Conservation (phyloP, 208 protist genomes). For the Vickermania spadyakhi region DNA sequence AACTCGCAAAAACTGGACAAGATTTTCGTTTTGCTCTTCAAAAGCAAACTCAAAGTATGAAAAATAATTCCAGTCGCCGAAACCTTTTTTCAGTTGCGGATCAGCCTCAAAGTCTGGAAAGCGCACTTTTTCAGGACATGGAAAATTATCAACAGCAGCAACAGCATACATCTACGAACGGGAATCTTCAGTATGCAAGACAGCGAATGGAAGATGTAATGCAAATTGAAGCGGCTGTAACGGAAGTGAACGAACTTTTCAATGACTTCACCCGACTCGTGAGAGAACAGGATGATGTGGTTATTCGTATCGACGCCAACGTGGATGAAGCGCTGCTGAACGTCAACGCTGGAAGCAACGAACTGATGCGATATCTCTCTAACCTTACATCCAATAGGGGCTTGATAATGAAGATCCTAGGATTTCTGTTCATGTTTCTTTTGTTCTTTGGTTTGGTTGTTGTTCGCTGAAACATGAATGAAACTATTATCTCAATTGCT, state of each 20-base stretch:
- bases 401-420: slow-evolving; percentile 92
- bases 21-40: slow-evolving; percentile 77
- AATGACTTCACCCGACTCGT: slow-evolving; percentile 88
- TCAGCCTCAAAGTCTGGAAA: slow-evolving; percentile 73
- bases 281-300: slow-evolving; percentile 87
- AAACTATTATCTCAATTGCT: background rate
- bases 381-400: slow-evolving; percentile 84
- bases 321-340: slow-evolving; percentile 74
- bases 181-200: slow-evolving; percentile 74
- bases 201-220: slow-evolving; percentile 75
- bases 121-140: slow-evolving; percentile 83
- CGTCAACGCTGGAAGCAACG: slow-evolving; percentile 88
- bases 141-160: slow-evolving; percentile 74
- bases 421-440: slow-evolving; percentile 86
- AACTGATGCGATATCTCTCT: slow-evolving; percentile 85
- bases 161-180: slow-evolving; percentile 32
- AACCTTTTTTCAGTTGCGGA: slow-evolving; percentile 77
- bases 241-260: slow-evolving; percentile 87
- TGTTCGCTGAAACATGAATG: slow-evolving; percentile 35
- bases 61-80: slow-evolving; percentile 59
- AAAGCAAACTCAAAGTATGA: slow-evolving; percentile 66
- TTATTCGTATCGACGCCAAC: slow-evolving; percentile 87
- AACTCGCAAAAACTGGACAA: slow-evolving; percentile 66
- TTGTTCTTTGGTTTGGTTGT: slow-evolving; percentile 88
- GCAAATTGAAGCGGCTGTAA: slow-evolving; percentile 82